Base-by-base conservation (phyloP, 2,329 filamentous ascomycete species). In the Pseudogymnoascus sp. region DNA sequence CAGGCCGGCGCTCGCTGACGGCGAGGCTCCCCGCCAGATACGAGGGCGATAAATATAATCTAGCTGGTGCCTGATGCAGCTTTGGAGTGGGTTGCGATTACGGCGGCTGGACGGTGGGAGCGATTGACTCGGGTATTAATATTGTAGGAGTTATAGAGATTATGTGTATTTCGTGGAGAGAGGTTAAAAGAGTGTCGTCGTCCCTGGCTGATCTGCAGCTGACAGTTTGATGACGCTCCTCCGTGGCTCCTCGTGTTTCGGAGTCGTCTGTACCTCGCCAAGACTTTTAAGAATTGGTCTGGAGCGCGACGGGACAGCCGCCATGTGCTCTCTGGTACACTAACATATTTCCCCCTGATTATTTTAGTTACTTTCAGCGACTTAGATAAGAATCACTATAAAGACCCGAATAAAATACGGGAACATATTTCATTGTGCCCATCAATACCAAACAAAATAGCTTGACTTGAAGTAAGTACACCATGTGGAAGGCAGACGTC, bases 181-280 rank as follows among this genome's bases (percentile, higher is more conserved):
- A 27, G 48, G 33, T 55, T 9, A 33, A 55, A 55, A 55, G 27
- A 55, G 48, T 55, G 48, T 55, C 33, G 48, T 55, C 29, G 48
- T 55, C 27, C 15, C n/a, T 33, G 8, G 48, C 48, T 33, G n/a
- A 33, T 55, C 48, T 35, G 29, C 48, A 55, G 48, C 48, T 55
- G 48, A 55, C 48, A 55, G 48, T 55, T 55, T 55, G 48, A 55
- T 55, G 48, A 55, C 48, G 48, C 48, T 55, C 45, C 45, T 12
- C 45, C 45, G 45, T 31, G 6, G 27, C 33, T 12, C 48, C 15
- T 55, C 48, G 29, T 55, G 48, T 55, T 55, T 55, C 48, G 48
- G 48, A 55, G n/a, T 55, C 48, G 48, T 33, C 29, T 33, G 48
- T 55, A 55, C 48, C 4, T 12, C 29, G 48, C 48, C 48, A 55